Evolutionary conservation across 1,284 basidiomycete species (phyloP).

Genomic region (Cutaneotrichosporon sp.): DNA sequence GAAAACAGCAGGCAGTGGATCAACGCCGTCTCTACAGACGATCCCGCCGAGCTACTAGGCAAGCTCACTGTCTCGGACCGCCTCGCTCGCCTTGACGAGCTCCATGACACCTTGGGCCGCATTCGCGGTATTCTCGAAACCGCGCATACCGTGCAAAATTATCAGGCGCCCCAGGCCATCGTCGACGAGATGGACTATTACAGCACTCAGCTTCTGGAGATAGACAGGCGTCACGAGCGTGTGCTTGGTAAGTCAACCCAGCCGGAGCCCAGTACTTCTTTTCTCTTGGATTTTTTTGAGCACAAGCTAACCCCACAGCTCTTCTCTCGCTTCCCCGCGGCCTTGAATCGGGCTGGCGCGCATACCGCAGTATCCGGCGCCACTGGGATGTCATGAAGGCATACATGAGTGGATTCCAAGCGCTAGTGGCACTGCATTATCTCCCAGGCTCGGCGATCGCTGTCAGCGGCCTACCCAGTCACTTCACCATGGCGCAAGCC

Average conservation of each 20-base stretch:
- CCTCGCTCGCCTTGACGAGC: constrained; percentile 29
- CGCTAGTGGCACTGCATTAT: constrained; percentile 34
- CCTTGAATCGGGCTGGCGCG: constrained; percentile 24
- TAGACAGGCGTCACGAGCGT: constrained; percentile 33
- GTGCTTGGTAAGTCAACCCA: constrained; percentile 25
- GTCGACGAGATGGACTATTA: constrained; percentile 29
- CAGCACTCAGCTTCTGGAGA: constrained; percentile 18
- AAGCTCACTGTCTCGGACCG: constrained; percentile 34
- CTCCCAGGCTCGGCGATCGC: constrained; percentile 29
- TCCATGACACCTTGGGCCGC: constrained; percentile 26
- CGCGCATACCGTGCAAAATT: constrained; percentile 21
- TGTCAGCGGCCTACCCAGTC: constrained; percentile 25
- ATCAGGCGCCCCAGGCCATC: constrained; percentile 26
- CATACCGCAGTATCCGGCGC: constrained; percentile 33
- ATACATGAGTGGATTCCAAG: constrained; percentile 27
- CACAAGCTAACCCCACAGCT: not conserved
- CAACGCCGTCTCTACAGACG: constrained; percentile 18
- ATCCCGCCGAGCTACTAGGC: constrained; percentile 27
- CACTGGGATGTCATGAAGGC: constrained; percentile 33
- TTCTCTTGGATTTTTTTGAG: not conserved
- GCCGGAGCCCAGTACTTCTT: no score
- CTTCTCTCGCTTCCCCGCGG: constrained; percentile 13
- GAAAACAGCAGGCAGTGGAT: constrained; percentile 27
- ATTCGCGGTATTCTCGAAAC: constrained; percentile 26
- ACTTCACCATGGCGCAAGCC: constrained; percentile 12